Percentiles rank a stretch among this genome's conserved stretches.
These are phyloP conservation scores for Perkinsus marinus DNA, from an alignment of 169 alveolate species.

Conservation along the genomic window DNA sequence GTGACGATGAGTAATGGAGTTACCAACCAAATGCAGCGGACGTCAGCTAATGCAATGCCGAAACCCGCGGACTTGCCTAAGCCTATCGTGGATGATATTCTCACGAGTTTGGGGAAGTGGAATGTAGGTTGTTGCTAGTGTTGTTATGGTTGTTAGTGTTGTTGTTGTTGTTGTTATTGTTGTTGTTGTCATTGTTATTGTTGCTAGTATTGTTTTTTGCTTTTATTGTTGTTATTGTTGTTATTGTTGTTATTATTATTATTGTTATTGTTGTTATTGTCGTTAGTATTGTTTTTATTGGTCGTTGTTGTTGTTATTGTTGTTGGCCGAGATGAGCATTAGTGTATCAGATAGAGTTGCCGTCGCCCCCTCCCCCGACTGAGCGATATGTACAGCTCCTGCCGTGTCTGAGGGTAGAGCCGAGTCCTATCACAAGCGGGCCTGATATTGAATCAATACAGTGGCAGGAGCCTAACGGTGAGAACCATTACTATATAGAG, in stretches of 20 bases:
- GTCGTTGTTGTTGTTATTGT: too few relatives aligned
- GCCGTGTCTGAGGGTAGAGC: not conserved
- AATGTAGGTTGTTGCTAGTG: not conserved
- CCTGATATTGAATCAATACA: not conserved
- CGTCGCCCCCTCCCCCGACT: not conserved
- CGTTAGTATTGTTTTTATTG: too few relatives aligned
- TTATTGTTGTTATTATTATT: too few relatives aligned
- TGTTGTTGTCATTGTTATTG: too few relatives aligned
- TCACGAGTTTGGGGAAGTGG: not conserved
- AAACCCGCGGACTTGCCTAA: not conserved
- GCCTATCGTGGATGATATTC: not conserved
- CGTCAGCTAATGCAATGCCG: not conserved
- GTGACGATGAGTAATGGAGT: not conserved
- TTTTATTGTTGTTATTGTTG: too few relatives aligned
- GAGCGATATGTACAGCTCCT: not conserved
- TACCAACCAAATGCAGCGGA: not conserved
- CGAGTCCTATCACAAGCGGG: not conserved
- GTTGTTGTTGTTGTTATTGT: too few relatives aligned
- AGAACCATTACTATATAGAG: too few relatives aligned
- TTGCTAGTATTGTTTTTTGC: too few relatives aligned
- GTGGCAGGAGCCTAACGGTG: not conserved
- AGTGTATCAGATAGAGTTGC: not conserved
- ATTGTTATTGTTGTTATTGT: too few relatives aligned
- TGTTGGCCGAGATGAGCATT: not conserved
- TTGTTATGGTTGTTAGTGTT: too few relatives aligned